Conservation (phyloP, 805 yeast species). For the Dipodascopsis tothii region DNA sequence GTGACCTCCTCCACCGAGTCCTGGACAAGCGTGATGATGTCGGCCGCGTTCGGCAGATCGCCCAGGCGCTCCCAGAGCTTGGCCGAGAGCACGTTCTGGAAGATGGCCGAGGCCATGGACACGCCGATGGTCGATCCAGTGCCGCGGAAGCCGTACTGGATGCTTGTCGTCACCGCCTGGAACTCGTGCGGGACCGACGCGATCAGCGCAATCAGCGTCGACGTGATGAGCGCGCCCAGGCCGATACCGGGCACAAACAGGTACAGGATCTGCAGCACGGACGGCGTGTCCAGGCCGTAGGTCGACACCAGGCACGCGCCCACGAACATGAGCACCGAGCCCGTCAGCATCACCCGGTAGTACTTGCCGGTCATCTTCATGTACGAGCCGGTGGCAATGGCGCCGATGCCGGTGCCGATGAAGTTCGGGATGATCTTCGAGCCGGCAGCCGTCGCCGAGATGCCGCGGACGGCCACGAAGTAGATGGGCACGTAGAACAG, state of each 20-base stretch:
- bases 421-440: constrained; percentile 47
- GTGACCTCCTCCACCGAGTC: constrained; percentile 46
- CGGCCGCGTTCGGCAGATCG: constrained; percentile 23
- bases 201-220: constrained; percentile 65
- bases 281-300: constrained; percentile 23
- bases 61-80: constrained; percentile 29
- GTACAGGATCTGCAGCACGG: constrained; percentile 38
- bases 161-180: constrained; percentile 83
- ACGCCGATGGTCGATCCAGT: constrained; percentile 85
- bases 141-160: constrained; percentile 80
- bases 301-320: constrained; percentile 40
- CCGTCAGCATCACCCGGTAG: constrained; percentile 39
- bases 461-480: constrained; percentile 47
- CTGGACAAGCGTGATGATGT: constrained; percentile 37
- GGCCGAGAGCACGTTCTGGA: constrained; percentile 42
- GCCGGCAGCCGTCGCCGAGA: constrained; percentile 53
- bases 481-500: constrained; percentile 67
- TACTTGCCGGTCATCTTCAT: constrained; percentile 66
- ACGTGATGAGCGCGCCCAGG: constrained; percentile 59
- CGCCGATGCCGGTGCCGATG: constrained; percentile 59
- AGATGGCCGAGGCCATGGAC: constrained; percentile 57
- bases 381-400: constrained; percentile 57
- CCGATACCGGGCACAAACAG: constrained; percentile 55
- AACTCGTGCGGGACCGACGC: constrained; percentile 60
- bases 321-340: constrained; percentile 39